Base-by-base conservation (phyloP, 2,329 filamentous ascomycete species). In the Diplodia mutila region DNA sequence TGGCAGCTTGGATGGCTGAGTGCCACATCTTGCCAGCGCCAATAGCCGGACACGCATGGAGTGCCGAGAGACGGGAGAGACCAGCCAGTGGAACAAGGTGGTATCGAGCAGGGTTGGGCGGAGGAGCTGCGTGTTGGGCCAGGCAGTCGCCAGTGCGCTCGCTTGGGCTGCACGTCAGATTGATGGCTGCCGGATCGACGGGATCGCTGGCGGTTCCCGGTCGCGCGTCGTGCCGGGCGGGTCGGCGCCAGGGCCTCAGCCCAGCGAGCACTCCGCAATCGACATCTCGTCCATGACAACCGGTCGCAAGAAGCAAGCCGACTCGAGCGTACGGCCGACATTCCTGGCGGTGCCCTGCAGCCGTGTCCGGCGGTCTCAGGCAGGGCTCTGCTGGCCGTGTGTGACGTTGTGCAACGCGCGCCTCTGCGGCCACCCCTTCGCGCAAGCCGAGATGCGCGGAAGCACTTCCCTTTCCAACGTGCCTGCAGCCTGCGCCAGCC, bases 121-220 rank as follows among this genome's bases (percentile, higher is more conserved):
- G 23, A 37, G 12, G 39, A 42, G 39, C 39, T 42, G 42, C 42
- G 42, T 18, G n/a, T 25, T 23, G n/a, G 59, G 25, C 25, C 46
- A 51, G 42, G 29, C 42, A 34, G 57, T 12, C 27, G 57, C 57
- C 57, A 61, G 59, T 63, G 59, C 59, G 59, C 46, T 63, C 59
- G 59, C 59, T 63, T 63, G 59, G 27, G 59, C 59, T 63, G 59
- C 59, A 63, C 59, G 59, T 63, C 59, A 63, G 59, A 63, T 63
- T 34, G 42, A 63, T 32, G 59, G 59, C 46, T 51, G 42, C 59
- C 59, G 59, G 59, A 63, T 63, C 59, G 59, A 7, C 59, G 59
- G 57, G 59, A 63, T 63, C 59, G 59, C 59, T 63, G 46, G 57
- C 57, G 37, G 59, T 27, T 32, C 27, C 42, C 27, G 59, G 59